A percentile compares a stretch with the other conserved stretches of the same genome.
These are phyloP conservation scores for Crotalaria pallida DNA, from an alignment of 306 rosid species.

Conservation along the genomic window DNA sequence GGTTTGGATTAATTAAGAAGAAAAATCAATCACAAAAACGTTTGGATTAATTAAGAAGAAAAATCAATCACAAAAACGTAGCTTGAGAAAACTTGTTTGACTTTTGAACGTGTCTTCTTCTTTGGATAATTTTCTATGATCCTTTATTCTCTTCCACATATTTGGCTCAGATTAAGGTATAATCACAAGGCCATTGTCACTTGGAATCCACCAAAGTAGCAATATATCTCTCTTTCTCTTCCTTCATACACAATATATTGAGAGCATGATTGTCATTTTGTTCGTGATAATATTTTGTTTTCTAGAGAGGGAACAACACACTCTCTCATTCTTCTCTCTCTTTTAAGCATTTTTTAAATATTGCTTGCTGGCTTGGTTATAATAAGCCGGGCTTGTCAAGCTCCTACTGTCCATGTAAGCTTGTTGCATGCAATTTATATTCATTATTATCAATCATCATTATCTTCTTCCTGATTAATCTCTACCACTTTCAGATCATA, in stretches of 20 bases:
- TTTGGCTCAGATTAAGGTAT: conserved; percentile 11
- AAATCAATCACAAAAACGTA: conserved; percentile 18
- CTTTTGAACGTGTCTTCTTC: conserved; percentile 11
- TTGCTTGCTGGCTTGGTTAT: conserved; percentile 26
- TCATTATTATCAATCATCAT: not conserved
- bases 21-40: not conserved
- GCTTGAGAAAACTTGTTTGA: conserved; percentile 23
- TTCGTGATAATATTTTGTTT: not conserved
- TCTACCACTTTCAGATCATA: too few relatives aligned
- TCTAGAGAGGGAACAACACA: conserved; percentile 27
- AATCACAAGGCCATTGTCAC: not conserved
- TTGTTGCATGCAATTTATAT: not conserved
- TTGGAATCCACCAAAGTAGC: conserved; percentile 3
- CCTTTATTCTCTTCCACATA: conserved; percentile 31
- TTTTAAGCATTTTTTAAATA: not conserved
- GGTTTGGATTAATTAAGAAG: too few relatives aligned
- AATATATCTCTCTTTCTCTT: not conserved
- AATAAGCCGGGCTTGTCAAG: conserved; percentile 1
- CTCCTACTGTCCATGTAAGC: not conserved
- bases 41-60: not conserved
- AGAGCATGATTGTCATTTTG: not conserved
- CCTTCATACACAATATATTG: not conserved
- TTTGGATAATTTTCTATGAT: conserved; percentile 6
- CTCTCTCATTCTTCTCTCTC: conserved; percentile 24
- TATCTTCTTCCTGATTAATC: not conserved